Conservation (phyloP, 495 filamentous ascomycete species). For the Lophium mytilinum region DNA sequence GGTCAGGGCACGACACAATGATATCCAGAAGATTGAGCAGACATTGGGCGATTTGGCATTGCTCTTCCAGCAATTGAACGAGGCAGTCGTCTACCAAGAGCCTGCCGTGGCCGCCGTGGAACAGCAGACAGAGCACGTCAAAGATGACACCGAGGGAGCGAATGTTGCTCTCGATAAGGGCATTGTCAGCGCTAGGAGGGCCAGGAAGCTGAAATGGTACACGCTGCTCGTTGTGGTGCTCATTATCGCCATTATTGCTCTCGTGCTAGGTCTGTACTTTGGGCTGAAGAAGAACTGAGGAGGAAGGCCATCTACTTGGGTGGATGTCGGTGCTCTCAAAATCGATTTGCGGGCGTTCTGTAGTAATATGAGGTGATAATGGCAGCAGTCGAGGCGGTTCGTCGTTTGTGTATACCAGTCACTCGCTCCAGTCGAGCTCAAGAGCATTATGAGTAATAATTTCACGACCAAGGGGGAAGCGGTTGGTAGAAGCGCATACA, state of each 20-base stretch:
- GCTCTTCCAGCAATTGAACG: constrained; percentile 60
- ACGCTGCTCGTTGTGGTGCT: constrained; percentile 46
- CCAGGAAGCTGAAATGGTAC: constrained; percentile 65
- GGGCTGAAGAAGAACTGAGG: constrained; percentile 24
- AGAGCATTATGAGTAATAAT: too few species aligned
- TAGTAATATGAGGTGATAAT: background rate
- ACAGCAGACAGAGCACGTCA: constrained; percentile 47
- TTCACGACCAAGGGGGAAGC: too few species aligned
- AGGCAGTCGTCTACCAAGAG: constrained; percentile 58
- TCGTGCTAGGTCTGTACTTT: constrained; percentile 37
- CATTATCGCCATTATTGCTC: constrained; percentile 40
- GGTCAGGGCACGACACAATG: constrained; percentile 68
- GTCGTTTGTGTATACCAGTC: background rate
- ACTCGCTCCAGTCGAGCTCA: background rate
- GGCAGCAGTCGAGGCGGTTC: background rate
- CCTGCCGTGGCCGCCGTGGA: constrained; percentile 46
- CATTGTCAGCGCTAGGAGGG: constrained; percentile 47
- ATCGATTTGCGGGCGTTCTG: background rate
- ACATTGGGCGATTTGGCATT: constrained; percentile 56
- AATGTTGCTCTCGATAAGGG: constrained; percentile 55
- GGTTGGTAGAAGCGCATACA: too few species aligned
- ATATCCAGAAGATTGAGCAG: constrained; percentile 62
- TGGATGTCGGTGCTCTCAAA: background rate
- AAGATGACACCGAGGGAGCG: constrained; percentile 49
- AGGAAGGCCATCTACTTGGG: background rate